Conservation (phyloP, 768 basidiomycete genomes). For the Mycena leptocephala region DNA sequence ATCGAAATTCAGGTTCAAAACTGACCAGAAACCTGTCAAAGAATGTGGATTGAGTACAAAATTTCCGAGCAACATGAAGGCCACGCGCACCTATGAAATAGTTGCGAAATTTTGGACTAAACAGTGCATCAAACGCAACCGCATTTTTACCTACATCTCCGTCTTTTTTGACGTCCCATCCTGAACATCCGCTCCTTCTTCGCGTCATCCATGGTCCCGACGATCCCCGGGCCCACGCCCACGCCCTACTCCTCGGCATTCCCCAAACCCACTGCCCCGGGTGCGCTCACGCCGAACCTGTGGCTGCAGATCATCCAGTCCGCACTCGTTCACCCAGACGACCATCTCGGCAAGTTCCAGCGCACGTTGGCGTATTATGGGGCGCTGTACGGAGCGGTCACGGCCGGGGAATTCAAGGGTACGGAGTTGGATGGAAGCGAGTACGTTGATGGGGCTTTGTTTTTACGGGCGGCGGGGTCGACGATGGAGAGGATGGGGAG, state of each 20-base stretch:
- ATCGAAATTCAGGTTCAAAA: too few species aligned
- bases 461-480: slow-evolving; percentile 70
- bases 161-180: too few species aligned
- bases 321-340: slow-evolving; percentile 52
- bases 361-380: slow-evolving; percentile 56
- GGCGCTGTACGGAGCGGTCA: slow-evolving; percentile 54
- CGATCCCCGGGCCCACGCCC: slow-evolving; percentile 35
- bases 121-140: too few species aligned
- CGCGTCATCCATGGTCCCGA: slow-evolving; percentile 30
- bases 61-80: too few species aligned
- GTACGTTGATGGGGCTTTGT: slow-evolving; percentile 74
- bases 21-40: too few species aligned
- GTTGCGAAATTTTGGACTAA: too few species aligned
- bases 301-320: slow-evolving; percentile 60
- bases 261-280: slow-evolving; percentile 9
- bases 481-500: slow-evolving; percentile 61
- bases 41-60: too few species aligned
- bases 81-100: too few species aligned
- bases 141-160: too few species aligned
- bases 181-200: slow-evolving; percentile 23
- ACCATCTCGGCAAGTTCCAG: slow-evolving; percentile 55
- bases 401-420: slow-evolving; percentile 48
- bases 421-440: slow-evolving; percentile 67
- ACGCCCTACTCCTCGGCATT: slow-evolving; percentile 28
- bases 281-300: slow-evolving; percentile 51